Conservation (phyloP, 2,329 filamentous ascomycete genomes). For the Lachnellula willkommii region DNA sequence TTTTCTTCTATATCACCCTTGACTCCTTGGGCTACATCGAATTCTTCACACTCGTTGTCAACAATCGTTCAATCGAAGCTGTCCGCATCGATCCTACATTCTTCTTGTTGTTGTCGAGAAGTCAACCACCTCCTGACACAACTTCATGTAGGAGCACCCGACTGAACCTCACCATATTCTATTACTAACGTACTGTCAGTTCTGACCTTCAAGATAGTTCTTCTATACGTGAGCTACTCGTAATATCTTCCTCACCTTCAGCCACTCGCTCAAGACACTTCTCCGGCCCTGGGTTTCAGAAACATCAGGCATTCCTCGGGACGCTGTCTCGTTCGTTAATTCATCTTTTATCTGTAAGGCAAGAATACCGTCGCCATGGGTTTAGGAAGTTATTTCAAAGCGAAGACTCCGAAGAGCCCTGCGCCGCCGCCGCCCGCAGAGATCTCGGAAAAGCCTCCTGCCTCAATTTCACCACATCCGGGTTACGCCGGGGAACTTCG, state of each 20-base stretch:
- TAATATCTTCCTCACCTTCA: conserved; percentile 16
- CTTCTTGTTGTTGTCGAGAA: background rate
- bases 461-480: conserved; percentile 17
- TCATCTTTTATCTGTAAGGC: conserved; percentile 8
- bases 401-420: conserved; percentile 44
- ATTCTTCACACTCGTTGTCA: conserved; percentile 2
- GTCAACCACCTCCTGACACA: background rate
- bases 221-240: conserved; percentile 16
- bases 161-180: background rate
- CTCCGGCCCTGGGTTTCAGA: background rate
- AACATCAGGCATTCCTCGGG: background rate
- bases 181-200: conserved; percentile 9
- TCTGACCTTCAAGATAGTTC: conserved; percentile 9
- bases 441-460: conserved; percentile 22
- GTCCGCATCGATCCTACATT: background rate
- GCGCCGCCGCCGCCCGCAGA: conserved; percentile 16
- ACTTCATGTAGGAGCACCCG: conserved; percentile 8
- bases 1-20: background rate
- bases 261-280: conserved; percentile 25
- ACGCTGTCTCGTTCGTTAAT: conserved; percentile 13
- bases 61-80: background rate
- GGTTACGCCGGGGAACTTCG: conserved; percentile 45
- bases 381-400: conserved; percentile 58
- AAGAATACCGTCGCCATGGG: conserved; percentile 45
- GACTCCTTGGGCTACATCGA: background rate